phyloP scores from a whole-genome alignment of 495 filamentous ascomycete genomes.

The Daldinia decipiens region DNA sequence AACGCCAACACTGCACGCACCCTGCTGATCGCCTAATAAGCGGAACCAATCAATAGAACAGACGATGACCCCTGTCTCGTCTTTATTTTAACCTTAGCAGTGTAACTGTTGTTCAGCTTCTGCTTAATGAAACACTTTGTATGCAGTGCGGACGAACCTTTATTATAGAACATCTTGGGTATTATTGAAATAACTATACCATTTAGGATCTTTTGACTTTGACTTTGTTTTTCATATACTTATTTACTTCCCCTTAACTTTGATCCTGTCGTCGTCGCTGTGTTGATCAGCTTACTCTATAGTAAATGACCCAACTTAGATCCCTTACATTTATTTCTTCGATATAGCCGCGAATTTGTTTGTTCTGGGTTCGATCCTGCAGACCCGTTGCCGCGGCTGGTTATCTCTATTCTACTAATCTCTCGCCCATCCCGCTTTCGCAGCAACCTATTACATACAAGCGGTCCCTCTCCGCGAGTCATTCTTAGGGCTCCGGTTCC shows the following conservation, averaged over 20 bases:
- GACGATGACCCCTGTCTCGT: constrained; percentile 34
- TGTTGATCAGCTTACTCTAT: no score
- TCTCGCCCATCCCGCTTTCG: constrained; percentile 1
- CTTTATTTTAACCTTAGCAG: constrained; percentile 27
- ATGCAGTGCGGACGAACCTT: not conserved
- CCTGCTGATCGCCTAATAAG: constrained; percentile 19
- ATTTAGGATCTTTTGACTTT: no score
- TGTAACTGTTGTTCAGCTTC: constrained; percentile 5
- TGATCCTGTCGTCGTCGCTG: no score
- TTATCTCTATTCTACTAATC: no score
- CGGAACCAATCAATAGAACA: constrained; percentile 21
- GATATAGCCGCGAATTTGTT: no score
- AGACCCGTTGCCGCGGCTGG: no score
- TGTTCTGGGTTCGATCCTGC: no score
- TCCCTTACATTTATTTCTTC: no score
- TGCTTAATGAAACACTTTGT: not conserved
- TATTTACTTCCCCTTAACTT: not conserved
- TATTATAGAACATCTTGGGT: not conserved
- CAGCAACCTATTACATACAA: constrained; percentile 17
- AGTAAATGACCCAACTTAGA: no score
- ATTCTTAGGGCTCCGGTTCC: constrained; percentile 4
- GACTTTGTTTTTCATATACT: not conserved
- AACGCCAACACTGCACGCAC: constrained; percentile 36
- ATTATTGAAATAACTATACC: not conserved
- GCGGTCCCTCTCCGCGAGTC: constrained; percentile 15